These are phyloP conservation scores for Eucalyptus dawsonii DNA, from an alignment of 345 rosid species.

Conservation along the genomic window DNA sequence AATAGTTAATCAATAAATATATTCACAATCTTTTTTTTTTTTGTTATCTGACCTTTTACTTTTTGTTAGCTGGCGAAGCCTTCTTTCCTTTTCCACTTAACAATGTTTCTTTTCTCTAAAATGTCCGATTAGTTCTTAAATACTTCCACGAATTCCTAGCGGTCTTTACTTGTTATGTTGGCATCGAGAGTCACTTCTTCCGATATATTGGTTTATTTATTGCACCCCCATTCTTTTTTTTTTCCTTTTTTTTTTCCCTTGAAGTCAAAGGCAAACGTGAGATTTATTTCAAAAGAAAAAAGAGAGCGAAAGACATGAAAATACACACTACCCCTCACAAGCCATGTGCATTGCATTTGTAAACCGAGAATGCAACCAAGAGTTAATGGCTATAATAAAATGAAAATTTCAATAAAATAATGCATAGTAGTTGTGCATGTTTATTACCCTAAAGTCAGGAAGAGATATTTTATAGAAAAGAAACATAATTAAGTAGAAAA, in stretches of 20 bases:
- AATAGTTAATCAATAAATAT: background rate
- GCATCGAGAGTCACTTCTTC: background rate
- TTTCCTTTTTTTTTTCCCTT: fast-evolving
- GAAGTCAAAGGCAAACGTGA: background rate
- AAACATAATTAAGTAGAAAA: too few species aligned
- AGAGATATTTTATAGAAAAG: too few species aligned
- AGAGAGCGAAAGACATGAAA: background rate
- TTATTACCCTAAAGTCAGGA: too few species aligned
- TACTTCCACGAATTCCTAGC: background rate
- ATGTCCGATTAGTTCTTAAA: background rate
- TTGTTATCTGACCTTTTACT: background rate
- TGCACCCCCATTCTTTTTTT: too few species aligned
- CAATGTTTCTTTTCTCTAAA: background rate
- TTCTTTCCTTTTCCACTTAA: background rate
- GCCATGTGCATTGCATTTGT: background rate
- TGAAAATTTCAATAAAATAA: background rate
- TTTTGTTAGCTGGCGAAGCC: background rate
- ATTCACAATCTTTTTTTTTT: background rate
- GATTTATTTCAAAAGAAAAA: background rate
- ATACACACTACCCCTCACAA: background rate
- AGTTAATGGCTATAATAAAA: background rate
- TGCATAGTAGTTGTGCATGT: background rate
- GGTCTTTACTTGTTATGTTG: fast-evolving
- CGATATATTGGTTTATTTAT: slow-evolving; percentile 28
- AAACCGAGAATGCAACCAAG: too few species aligned